These are phyloP conservation scores for Penicillium coffeae DNA, from an alignment of 495 filamentous ascomycete genomes.

Conservation along the genomic window DNA sequence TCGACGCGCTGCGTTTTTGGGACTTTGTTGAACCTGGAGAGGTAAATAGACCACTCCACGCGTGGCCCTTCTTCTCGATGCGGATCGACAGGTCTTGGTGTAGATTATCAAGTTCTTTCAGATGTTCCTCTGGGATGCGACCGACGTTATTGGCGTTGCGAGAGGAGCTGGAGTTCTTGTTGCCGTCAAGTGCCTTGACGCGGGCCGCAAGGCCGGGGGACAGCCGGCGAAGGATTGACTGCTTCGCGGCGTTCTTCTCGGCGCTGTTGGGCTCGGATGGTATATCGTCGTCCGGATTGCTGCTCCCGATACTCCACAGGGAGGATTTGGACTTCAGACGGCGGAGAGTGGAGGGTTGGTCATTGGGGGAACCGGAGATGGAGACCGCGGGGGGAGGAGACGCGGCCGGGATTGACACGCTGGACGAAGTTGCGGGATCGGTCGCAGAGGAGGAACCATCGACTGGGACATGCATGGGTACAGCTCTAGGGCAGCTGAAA, in stretches of 20 bases:
- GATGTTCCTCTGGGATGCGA: constrained; percentile 68
- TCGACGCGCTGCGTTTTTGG: constrained; percentile 19
- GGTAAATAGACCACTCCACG: constrained; percentile 51
- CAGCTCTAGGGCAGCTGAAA: constrained; percentile 17
- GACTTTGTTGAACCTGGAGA: constrained; percentile 12
- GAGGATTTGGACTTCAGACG: constrained; percentile 44
- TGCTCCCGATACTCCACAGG: constrained; percentile 39
- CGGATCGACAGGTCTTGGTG: constrained; percentile 55
- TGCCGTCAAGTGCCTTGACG: constrained; percentile 67
- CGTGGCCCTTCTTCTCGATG: constrained; percentile 57
- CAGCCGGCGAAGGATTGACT: constrained; percentile 41
- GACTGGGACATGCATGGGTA: constrained; percentile 44
- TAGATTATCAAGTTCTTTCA: constrained; percentile 62
- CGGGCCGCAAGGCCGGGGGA: constrained; percentile 75
- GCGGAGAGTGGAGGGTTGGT: constrained; percentile 27
- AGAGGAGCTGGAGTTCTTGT: constrained; percentile 37
- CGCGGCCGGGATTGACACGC: constrained; percentile 26
- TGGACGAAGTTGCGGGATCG: constrained; percentile 25
- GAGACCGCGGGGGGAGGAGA: constrained; percentile 32
- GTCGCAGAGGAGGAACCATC: constrained; percentile 30
- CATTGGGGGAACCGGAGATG: constrained; percentile 30
- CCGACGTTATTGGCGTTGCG: constrained; percentile 53
- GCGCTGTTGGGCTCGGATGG: constrained; percentile 17
- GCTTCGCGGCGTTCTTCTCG: constrained; percentile 28
- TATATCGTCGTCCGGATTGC: constrained; percentile 32